phyloP scores from a whole-genome alignment of 2,329 filamentous ascomycete genomes.

The Aspergillus tanneri region DNA sequence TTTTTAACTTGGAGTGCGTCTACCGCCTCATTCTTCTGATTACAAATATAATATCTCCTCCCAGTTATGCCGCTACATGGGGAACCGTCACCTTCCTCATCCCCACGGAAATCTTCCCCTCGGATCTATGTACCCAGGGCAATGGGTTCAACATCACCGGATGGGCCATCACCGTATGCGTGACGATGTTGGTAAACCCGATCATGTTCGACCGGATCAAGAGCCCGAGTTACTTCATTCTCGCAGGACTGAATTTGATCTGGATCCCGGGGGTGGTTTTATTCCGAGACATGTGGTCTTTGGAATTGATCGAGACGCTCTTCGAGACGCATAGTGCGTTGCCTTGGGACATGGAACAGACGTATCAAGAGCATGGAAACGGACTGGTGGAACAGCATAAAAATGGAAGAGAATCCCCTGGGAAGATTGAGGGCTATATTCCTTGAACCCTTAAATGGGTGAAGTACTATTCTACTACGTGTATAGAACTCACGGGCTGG shows the following conservation, averaged over 20 bases:
- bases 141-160: constrained; percentile 60
- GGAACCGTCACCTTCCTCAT: constrained; percentile 53
- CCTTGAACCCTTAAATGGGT: too few relatives aligned
- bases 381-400: constrained; percentile 20
- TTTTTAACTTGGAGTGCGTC: constrained; percentile 34
- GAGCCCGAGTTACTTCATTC: constrained; percentile 54
- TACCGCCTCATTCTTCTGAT: neutral
- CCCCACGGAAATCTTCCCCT: constrained; percentile 58
- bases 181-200: constrained; percentile 53
- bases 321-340: constrained; percentile 51
- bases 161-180: constrained; percentile 59
- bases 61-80: constrained; percentile 52
- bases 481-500: too few relatives aligned
- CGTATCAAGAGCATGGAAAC: constrained; percentile 37
- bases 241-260: constrained; percentile 52
- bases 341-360: constrained; percentile 47
- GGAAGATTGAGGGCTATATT: too few relatives aligned
- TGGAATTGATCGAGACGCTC: constrained; percentile 53
- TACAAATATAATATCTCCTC: neutral
- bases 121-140: constrained; percentile 58
- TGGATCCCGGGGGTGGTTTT: constrained; percentile 54
- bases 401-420: too few relatives aligned
- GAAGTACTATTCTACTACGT: too few relatives aligned
- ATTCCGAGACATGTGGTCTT: constrained; percentile 55
- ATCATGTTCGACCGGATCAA: constrained; percentile 52